Conservation (phyloP, 345 rosid genomes). For the Eucalyptus curtisii region DNA sequence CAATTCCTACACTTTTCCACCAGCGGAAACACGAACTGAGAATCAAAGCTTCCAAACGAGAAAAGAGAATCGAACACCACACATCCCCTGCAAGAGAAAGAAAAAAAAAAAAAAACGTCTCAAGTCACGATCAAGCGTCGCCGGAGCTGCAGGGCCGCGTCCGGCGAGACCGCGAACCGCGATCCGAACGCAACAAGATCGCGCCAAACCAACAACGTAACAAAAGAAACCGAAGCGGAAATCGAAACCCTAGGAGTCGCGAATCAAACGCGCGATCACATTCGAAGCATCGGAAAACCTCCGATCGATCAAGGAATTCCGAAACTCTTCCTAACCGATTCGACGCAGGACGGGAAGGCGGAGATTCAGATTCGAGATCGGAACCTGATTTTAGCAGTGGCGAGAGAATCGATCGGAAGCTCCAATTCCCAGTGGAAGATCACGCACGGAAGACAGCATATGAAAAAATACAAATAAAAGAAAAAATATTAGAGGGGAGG, state of each 20-base stretch:
- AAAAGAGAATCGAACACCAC: neutral
- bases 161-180: neutral
- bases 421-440: neutral
- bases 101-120: neutral
- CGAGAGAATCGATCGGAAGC: neutral
- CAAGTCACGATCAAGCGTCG: neutral
- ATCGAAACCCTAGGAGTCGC: neutral
- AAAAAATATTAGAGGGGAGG: neutral
- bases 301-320: neutral
- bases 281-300: neutral
- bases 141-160: neutral
- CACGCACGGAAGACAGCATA: neutral
- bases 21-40: neutral
- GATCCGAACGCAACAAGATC: neutral
- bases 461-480: neutral
- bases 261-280: neutral
- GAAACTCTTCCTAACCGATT: neutral
- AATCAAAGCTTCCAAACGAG: neutral
- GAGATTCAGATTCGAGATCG: neutral
- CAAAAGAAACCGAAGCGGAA: neutral
- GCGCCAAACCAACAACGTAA: neutral
- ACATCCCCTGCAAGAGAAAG: neutral
- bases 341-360: neutral
- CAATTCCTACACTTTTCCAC: neutral
- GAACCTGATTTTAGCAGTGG: neutral